Conservation (phyloP, 2,329 filamentous ascomycete species). For the Pyrenophora graminea region DNA sequence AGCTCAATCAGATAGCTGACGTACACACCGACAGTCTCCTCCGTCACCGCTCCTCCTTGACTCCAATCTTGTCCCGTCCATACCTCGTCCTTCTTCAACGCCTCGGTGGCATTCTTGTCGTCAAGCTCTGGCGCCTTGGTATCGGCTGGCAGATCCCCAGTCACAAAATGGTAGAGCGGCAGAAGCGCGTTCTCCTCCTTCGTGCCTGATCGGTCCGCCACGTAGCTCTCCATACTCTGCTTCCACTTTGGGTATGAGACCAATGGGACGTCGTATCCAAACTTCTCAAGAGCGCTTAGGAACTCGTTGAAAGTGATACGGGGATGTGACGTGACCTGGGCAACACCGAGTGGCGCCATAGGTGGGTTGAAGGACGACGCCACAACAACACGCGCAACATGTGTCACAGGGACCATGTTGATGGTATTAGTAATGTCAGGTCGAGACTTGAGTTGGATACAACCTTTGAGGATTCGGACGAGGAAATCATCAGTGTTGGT, state of each 20-base stretch:
- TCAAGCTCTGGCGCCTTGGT: constrained; percentile 75
- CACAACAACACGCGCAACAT: constrained; percentile 80
- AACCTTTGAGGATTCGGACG: constrained; percentile 83
- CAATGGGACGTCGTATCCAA: constrained; percentile 72
- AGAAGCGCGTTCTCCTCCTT: constrained; percentile 70
- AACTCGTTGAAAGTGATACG: constrained; percentile 78
- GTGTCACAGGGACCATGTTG: constrained; percentile 85
- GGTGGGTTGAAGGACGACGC: constrained; percentile 71
- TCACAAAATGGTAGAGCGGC: constrained; percentile 75
- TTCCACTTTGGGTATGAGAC: constrained; percentile 73
- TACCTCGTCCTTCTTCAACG: constrained; percentile 66
- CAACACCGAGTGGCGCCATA: constrained; percentile 61
- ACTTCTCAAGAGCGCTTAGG: constrained; percentile 69
- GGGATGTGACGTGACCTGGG: constrained; percentile 80
- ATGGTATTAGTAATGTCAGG: constrained; percentile 84
- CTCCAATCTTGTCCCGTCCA: constrained; percentile 64
- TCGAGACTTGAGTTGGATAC: constrained; percentile 73
- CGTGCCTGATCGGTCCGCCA: constrained; percentile 59
- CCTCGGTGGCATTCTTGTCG: constrained; percentile 68
- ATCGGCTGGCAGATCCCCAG: constrained; percentile 69
- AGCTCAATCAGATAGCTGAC: constrained; percentile 65
- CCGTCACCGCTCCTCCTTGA: constrained; percentile 59
- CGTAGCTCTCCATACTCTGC: constrained; percentile 68
- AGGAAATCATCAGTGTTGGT: constrained; percentile 87
- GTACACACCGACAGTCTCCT: constrained; percentile 65